phyloP scores from a whole-genome alignment of 2,329 filamentous ascomycete genomes.

The Aspergillus unguis region DNA sequence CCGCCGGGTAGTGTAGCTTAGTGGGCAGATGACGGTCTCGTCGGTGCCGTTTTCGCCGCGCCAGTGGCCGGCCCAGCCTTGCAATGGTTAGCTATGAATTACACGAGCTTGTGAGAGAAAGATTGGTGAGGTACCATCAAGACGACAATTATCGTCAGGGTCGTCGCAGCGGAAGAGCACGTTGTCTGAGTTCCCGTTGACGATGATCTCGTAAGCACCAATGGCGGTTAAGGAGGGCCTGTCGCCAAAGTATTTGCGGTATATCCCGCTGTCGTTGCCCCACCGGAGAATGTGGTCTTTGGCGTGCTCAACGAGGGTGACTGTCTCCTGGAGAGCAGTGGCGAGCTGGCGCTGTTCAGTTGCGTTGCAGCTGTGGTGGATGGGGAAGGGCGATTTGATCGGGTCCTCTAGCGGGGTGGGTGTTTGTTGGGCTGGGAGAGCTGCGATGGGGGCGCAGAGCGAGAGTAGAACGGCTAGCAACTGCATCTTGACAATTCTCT shows the following conservation, averaged over 20 bases:
- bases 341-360: slow-evolving; percentile 58
- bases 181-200: slow-evolving; percentile 55
- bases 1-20: slow-evolving; percentile 58
- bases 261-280: slow-evolving; percentile 57
- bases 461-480: slow-evolving; percentile 9
- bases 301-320: slow-evolving; percentile 58
- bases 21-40: slow-evolving; percentile 67
- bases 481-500: slow-evolving; percentile 1
- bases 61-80: slow-evolving; percentile 67
- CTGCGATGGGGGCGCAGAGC: slow-evolving; percentile 10
- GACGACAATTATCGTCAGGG: slow-evolving; percentile 60
- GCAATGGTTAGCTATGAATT: neutral
- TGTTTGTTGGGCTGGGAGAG: slow-evolving; percentile 9
- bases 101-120: slow-evolving; percentile 13
- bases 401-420: slow-evolving; percentile 6
- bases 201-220: slow-evolving; percentile 61
- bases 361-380: slow-evolving; percentile 65
- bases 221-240: slow-evolving; percentile 56
- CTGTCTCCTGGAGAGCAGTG: slow-evolving; percentile 56
- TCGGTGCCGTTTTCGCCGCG: slow-evolving; percentile 61
- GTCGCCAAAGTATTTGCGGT: slow-evolving; percentile 65
- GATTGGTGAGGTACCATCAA: slow-evolving; percentile 36
- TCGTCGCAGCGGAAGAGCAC: slow-evolving; percentile 67
- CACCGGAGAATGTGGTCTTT: slow-evolving; percentile 53
- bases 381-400: slow-evolving; percentile 39